Evolutionary conservation across 2,329 filamentous ascomycete genomes (phyloP), one percentile per base, ranked within the genome.

Genomic region (Macrophomina pseudophaseolina): DNA sequence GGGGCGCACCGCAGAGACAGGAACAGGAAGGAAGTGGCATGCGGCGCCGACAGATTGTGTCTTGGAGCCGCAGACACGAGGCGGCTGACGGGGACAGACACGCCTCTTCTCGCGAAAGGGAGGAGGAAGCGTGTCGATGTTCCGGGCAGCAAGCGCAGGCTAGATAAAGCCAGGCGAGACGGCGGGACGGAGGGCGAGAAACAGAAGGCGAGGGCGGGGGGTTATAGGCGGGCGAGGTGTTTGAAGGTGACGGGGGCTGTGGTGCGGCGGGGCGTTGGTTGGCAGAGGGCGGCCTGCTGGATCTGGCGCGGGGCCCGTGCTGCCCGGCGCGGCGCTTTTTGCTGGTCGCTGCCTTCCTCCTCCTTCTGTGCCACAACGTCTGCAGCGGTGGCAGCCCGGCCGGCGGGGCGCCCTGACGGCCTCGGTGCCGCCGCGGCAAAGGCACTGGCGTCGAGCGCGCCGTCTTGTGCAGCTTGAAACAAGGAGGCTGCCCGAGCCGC

Each of bases 121-220:
- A 38, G 23, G 23, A 23, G 23, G 23, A 38, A 8, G 35, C 35
- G 35, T 38, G 23, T 12, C 6, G 35, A 1, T 38, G 11, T 38
- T 38, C 1, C n/a, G 12, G 42, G 2, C n/a, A 18, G 12, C 9
- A 46, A 46, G 35, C 35, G 53, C 35, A 18, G 53, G 35, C 35
- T 18, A 58, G 38, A 28, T n/a, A 58, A 58, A 44, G 54, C 54
- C 42, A 58, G n/a, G 32, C 54, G 12, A 58, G 53, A 58, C 53
- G 44, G 16, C 53, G 53, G 35, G 35, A 11, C 7, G 42, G 12
- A 46, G 16, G 4, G 16, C 42, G 42, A 46, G 42, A 46, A 42
- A 52, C 28, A 30, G 14, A 51, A 48, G n/a, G 42, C 12, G 42
- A 16, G 8, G 42, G 42, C 42, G 42, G 42, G 28, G 49, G 30